Base-by-base conservation (phyloP, 495 filamentous ascomycete species). In the Usnea hakonensis region DNA sequence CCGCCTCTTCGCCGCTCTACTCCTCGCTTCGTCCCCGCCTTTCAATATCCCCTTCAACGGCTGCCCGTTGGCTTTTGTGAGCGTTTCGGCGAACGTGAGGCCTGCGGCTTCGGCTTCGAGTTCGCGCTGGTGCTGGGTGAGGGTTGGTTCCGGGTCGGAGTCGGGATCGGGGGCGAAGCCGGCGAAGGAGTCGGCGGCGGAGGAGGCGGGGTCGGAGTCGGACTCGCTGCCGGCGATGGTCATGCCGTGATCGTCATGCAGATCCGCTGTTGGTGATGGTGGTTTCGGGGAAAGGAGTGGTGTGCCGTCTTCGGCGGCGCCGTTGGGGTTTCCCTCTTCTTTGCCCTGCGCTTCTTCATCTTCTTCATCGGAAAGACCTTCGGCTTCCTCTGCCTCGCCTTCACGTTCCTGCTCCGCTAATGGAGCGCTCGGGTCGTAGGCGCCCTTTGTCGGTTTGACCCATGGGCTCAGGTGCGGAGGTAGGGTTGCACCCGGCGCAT, bases 391-490 rank as follows among this genome's bases (percentile, higher is more conserved):
- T 33, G 80, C 90, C 71, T 96, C 91, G 21, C 85, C 88, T 67
- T 93, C 87, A 67, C 88, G 85, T 64, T 93, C 92, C 65, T 87
- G 84, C 57, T 81, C 82, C 48, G 87, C 87, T 44, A 95, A 77
- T 38, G 88, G 85, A 46, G 85, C 77, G 17, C 86, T 93, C 33
- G 94, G 95, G 70, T 97, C 95, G 75, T 97, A 97, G 62, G 80
- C 84, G 57, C 90, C 90, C 68, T 86, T 86, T 54, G 82, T 85
- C 55, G 85, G 78, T 80, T 95, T 93, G 50, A 97, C 91, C 84
- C 95, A 98, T 37, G 94, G 94, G 71, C 92, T 97, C 61, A 98
- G 73, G 80, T 98, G 94, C 6, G 94, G 91, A 19, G 94, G 94
- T 37, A 98, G 79, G 62, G 87, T 84, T 17, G 91, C 88, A 23